A percentile compares a stretch with the other conserved stretches of the same genome.
These are phyloP conservation scores for Diaporthe sp. DNA, from an alignment of 2,329 filamentous ascomycete species.

Conservation along the genomic window DNA sequence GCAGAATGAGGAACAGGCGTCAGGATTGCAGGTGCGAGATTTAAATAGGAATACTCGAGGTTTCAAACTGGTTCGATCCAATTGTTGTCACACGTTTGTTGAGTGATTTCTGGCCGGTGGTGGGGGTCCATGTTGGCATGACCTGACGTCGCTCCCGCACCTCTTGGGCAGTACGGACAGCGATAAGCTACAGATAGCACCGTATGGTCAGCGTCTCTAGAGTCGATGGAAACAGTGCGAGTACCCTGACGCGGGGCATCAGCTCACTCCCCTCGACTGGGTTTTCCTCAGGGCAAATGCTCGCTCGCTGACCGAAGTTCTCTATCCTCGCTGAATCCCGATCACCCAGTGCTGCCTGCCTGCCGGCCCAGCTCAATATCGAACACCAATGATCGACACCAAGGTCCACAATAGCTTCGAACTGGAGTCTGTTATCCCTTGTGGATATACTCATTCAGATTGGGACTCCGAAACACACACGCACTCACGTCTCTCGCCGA, in stretches of 20 bases:
- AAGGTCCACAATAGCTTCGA: slow-evolving; percentile 10
- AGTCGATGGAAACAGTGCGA: neutral
- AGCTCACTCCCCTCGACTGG: slow-evolving; percentile 33
- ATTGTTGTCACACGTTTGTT: slow-evolving; percentile 37
- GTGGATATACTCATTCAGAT: neutral
- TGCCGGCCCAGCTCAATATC: neutral
- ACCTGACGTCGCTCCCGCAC: slow-evolving; percentile 30
- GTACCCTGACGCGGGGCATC: slow-evolving; percentile 33
- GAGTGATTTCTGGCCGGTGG: slow-evolving; percentile 41
- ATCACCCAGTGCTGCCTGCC: neutral
- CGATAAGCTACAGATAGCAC: slow-evolving; percentile 32
- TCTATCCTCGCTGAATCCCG: slow-evolving; percentile 18
- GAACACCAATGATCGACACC: neutral
- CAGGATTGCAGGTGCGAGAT: slow-evolving; percentile 10
- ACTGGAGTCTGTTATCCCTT: neutral
- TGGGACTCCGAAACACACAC: neutral
- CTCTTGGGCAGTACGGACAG: slow-evolving; percentile 1
- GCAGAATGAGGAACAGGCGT: neutral
- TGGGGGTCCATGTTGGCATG: slow-evolving; percentile 39
- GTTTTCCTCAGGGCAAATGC: slow-evolving; percentile 30
- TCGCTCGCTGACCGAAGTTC: slow-evolving; percentile 32
- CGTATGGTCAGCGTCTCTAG: neutral
- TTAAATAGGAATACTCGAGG: slow-evolving; percentile 38
- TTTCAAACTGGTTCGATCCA: slow-evolving; percentile 32
- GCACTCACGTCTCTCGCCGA: neutral